Conservation (phyloP, 805 yeast genomes). For the Cephaloascus albidus region DNA sequence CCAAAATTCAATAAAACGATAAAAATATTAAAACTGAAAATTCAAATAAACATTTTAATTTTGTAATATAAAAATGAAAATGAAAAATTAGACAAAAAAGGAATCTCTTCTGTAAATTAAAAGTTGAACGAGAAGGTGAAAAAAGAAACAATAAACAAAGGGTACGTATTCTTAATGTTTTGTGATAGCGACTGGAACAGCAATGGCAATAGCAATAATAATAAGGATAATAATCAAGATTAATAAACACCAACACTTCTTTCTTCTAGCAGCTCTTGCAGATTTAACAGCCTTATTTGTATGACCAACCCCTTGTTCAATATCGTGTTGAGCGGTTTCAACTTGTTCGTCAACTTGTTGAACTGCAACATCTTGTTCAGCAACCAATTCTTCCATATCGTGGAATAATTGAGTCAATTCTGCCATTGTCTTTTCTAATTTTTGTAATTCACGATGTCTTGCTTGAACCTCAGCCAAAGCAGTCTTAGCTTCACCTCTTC, state of each 20-base stretch:
- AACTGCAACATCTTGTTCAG: slow-evolving; percentile 87
- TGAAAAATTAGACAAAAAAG: too few relatives aligned
- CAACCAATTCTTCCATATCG: slow-evolving; percentile 93
- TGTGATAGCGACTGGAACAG: slow-evolving; percentile 40
- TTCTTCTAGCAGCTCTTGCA: slow-evolving; percentile 85
- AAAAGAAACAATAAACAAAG: background rate
- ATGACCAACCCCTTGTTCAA: slow-evolving; percentile 92
- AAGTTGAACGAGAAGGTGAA: background rate
- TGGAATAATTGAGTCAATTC: slow-evolving; percentile 91
- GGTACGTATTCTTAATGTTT: slow-evolving; percentile 2
- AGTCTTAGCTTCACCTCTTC: slow-evolving; percentile 91
- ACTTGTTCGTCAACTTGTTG: slow-evolving; percentile 78
- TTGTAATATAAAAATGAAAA: too few relatives aligned
- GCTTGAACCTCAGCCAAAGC: slow-evolving; percentile 93
- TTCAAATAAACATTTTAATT: too few relatives aligned
- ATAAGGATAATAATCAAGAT: slow-evolving; percentile 50
- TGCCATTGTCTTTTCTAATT: slow-evolving; percentile 91
- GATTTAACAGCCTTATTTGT: slow-evolving; percentile 81
- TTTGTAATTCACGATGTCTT: slow-evolving; percentile 89
- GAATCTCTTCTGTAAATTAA: too few relatives aligned
- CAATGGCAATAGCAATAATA: slow-evolving; percentile 61
- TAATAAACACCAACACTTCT: slow-evolving; percentile 79
- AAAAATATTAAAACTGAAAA: too few relatives aligned
- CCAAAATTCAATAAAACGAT: too few relatives aligned
- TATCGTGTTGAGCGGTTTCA: slow-evolving; percentile 75